Base-by-base conservation (phyloP, 768 basidiomycete genomes). In the Lactarius pseudohatsudake region DNA sequence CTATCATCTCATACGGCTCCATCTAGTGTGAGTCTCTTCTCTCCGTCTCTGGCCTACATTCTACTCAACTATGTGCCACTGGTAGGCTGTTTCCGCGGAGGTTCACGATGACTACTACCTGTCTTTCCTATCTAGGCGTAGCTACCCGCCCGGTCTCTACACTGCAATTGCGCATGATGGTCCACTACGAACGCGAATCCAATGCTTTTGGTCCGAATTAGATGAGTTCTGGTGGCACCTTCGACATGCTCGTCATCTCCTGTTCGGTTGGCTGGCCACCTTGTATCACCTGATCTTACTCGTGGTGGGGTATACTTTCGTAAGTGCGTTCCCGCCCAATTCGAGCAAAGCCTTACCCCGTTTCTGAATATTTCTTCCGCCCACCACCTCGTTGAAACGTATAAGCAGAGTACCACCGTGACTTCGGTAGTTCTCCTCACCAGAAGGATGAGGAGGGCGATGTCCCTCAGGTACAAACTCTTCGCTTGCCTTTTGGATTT, bases 181-280 rank as follows among this genome's bases (percentile, higher is more conserved):
- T 20, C 56, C 38, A 9, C 57, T 63, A 20, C 61, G 61, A 8
- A 54, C 40, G 32, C 57, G 61, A 10, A 54, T 63, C 15, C 28
- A 63, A 5, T 30, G 32, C 22, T 30, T 40, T n/a, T 22, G 28
- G 47, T 50, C 58, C 9, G 57, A 67, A 54, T 9, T 59, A 5
- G 57, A 54, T 16, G 53, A 55, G 36, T 36, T 59, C n/a, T 22
- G 34, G 32, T 36, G 22, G 32, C 61, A 38, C 11, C 4, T 59
- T 54, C 57, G 57, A 50, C 56, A n/a, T 8, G 45, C 47, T 13
- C 56, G 20, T 20, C 4, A 7, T 10, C 57, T 63, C 32, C n/a
- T 67, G 32, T 20, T 53, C 38, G 41, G 53, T 9, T 62, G 57
- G 47, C n/a, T 67, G n/a, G 57, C 26, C 26, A 54, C 56, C 7